A percentile compares a stretch with the other conserved stretches of the same genome.
Evolutionary conservation across 163 green algal species (phyloP).

Genomic region (Trebouxia gelatinosa): DNA sequence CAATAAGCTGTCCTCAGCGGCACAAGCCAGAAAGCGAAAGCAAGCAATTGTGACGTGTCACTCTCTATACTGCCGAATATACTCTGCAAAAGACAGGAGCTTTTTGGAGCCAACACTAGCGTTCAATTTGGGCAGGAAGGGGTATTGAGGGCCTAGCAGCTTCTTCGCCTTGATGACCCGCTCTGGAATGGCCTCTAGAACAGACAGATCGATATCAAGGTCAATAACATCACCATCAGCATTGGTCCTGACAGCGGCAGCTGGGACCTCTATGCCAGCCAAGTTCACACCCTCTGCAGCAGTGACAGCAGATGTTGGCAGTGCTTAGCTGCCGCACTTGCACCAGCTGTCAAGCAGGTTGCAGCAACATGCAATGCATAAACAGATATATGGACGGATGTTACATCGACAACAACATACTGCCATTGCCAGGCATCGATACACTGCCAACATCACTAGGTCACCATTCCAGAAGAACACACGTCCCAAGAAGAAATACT

Average conservation of each 20-base stretch:
- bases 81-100: too few species aligned
- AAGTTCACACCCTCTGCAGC: background rate
- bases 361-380: background rate
- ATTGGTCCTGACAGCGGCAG: conserved; percentile 38
- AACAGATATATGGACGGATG: background rate
- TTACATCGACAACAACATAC: background rate
- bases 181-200: conserved; percentile 24
- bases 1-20: too few species aligned
- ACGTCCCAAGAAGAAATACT: background rate
- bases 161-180: conserved; percentile 34
- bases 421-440: background rate
- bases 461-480: background rate
- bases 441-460: background rate
- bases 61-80: too few species aligned
- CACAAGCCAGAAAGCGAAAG: too few species aligned
- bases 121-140: conserved; percentile 27
- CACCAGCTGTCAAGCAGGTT: background rate
- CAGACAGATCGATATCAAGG: conserved; percentile 33
- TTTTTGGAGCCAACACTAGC: conserved; percentile 5
- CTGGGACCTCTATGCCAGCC: background rate
- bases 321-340: background rate
- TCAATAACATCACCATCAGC: conserved; percentile 31
- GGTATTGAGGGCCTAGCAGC: conserved; percentile 47
- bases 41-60: too few species aligned
- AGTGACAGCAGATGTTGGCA: background rate